Evolutionary conservation across 1,284 basidiomycete genomes (phyloP), one percentile per base, ranked within the genome.

Genomic region (Ceratorhiza oryzae-sativae): DNA sequence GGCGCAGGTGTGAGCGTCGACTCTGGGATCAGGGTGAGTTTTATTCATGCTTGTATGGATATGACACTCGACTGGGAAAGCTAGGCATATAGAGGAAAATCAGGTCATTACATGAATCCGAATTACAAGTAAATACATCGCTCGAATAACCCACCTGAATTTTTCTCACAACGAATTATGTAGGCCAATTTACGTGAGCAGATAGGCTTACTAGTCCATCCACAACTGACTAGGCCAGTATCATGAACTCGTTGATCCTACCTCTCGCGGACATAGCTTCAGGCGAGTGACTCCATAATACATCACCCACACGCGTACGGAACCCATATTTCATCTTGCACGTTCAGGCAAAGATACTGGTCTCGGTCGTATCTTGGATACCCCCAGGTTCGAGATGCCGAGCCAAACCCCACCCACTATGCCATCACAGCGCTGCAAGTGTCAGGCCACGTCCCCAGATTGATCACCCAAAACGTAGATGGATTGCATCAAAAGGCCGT

Each of bases 111-210:
- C 81, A 88, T 91, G 86, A 95, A 95, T 79, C 94, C 93, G 6
- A 93, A 95, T 80, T 96, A 94, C 83, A 90, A 90, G 93, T 94
- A n/a, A n/a, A n/a, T n/a, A n/a, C n/a, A n/a, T n/a, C n/a, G n/a
- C n/a, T n/a, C n/a, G n/a, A n/a, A n/a, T n/a, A 6, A 20, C 15
- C 20, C 30, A 39, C 6, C 36, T 13, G 30, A 18, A 32, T 49
- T 13, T 27, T 34, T 27, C 34, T 32, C 10, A 60, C 39, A n/a
- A n/a, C n/a, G 23, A 1, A 3, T 15, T 32, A 15, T 34, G 2
- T 51, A 87, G 87, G 75, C 89, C 88, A 27, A 87, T 90, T 74
- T 86, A 91, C 76, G 83, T 85, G 70, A 67, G 80, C 75, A 51
- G 5, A 4, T 65, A 36, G 20, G 32, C 32, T 30, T 65, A 12